A percentile compares a stretch with the other conserved stretches of the same genome.
Evolutionary conservation across 208 protist species (phyloP).

Genomic region (Leishmania major): DNA sequence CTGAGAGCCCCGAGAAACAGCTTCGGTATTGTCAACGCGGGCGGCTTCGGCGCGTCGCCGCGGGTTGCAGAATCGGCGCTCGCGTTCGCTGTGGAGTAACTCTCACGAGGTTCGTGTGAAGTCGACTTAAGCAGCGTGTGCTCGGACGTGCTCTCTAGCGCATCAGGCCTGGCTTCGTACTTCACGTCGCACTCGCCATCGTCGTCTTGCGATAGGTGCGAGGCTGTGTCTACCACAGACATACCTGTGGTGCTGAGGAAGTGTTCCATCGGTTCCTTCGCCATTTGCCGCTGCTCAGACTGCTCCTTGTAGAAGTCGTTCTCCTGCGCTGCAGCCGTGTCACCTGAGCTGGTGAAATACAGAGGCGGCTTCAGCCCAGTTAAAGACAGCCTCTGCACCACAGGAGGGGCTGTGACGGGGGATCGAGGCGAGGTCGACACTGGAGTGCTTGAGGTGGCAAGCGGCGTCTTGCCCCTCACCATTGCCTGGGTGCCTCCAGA

Average conservation of each 20-base stretch:
- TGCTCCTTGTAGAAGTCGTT: conserved; percentile 36
- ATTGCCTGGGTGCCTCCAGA: neutral
- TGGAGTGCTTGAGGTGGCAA: neutral
- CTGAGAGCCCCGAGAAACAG: conserved; percentile 49
- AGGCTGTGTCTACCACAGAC: conserved; percentile 17
- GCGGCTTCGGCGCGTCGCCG: conserved; percentile 1
- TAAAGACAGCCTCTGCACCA: conserved; percentile 39
- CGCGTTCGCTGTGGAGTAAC: neutral
- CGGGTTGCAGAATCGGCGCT: neutral
- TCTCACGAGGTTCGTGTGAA: neutral
- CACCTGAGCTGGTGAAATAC: conserved; percentile 52
- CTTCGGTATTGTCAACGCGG: conserved; percentile 39
- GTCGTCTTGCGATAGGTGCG: conserved; percentile 18
- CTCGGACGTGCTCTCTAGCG: neutral
- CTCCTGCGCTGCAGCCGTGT: conserved; percentile 45
- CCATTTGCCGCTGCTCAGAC: conserved; percentile 15
- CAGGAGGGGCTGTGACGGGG: conserved; percentile 5
- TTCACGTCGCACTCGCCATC: conserved; percentile 8
- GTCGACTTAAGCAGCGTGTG: neutral
- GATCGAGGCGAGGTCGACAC: neutral
- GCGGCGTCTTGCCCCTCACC: neutral
- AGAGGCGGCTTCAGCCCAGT: conserved; percentile 37
- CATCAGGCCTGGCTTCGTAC: conserved; percentile 15
- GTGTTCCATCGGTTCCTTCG: conserved; percentile 10
- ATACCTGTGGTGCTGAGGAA: conserved; percentile 10